phyloP scores from a whole-genome alignment of 2,329 filamentous ascomycete genomes.

The Nothophoma quercina region DNA sequence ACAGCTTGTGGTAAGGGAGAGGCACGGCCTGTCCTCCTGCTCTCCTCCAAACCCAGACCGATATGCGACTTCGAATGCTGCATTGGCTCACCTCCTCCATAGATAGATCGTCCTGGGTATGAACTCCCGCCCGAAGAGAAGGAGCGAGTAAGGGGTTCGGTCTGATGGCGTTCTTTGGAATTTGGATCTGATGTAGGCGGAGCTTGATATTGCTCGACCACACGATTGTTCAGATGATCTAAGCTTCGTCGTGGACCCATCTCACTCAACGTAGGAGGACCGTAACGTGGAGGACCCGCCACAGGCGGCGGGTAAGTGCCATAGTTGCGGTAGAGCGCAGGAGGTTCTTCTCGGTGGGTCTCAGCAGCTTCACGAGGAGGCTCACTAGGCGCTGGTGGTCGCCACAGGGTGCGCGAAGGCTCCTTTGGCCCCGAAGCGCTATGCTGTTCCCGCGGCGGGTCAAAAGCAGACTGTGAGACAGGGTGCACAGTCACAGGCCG shows the following conservation, averaged over 20 bases:
- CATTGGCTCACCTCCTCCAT: conserved; percentile 62
- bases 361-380: conserved; percentile 37
- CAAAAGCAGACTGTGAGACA: conserved; percentile 48
- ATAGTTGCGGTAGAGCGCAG: conserved; percentile 39
- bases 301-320: conserved; percentile 39
- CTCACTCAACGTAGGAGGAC: conserved; percentile 34
- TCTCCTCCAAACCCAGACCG: conserved; percentile 75
- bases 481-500: conserved; percentile 51
- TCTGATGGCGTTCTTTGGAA: conserved; percentile 43
- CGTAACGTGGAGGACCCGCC: conserved; percentile 34
- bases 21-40: conserved; percentile 80
- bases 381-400: conserved; percentile 37
- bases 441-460: conserved; percentile 44
- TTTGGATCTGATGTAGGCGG: conserved; percentile 50
- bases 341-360: conserved; percentile 40
- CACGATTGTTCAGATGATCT: conserved; percentile 43
- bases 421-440: conserved; percentile 25
- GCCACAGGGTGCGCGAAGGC: conserved; percentile 41
- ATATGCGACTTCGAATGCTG: conserved; percentile 72
- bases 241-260: conserved; percentile 44
- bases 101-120: conserved; percentile 36
- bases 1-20: conserved; percentile 93
- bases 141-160: conserved; percentile 46
- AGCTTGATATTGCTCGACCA: conserved; percentile 49
- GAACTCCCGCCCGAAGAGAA: conserved; percentile 41